phyloP scores from a whole-genome alignment of 805 yeast species.

The Wickerhamiella siamensis region DNA sequence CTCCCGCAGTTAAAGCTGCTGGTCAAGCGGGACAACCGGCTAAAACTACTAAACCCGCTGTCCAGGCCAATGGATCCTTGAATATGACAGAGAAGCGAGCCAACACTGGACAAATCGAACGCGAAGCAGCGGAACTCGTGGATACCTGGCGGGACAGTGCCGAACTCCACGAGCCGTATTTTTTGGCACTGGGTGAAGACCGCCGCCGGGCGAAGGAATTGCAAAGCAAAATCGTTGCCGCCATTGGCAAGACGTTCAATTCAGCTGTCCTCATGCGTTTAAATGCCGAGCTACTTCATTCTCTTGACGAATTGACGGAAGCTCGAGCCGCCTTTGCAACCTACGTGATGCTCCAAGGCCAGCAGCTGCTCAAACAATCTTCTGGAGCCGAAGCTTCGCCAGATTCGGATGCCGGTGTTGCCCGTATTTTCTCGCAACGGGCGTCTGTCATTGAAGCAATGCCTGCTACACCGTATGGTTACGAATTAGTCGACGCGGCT shows the following conservation, averaged over 20 bases:
- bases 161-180: not conserved
- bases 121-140: constrained; percentile 4
- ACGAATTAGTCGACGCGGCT: constrained; percentile 2
- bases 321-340: constrained; percentile 24
- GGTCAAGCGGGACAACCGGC: too few species aligned
- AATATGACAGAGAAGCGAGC: not conserved
- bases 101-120: constrained; percentile 1
- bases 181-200: not conserved
- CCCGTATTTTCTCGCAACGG: constrained; percentile 12
- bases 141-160: constrained; percentile 8
- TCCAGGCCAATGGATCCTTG: not conserved
- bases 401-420: constrained; percentile 14
- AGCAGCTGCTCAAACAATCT: constrained; percentile 14
- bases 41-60: not conserved
- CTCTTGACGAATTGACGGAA: constrained; percentile 20
- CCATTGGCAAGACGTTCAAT: constrained; percentile 21
- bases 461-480: constrained; percentile 10
- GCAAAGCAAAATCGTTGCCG: constrained; percentile 3
- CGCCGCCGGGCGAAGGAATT: constrained; percentile 2
- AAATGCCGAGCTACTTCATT: constrained; percentile 17
- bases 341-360: constrained; percentile 20
- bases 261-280: constrained; percentile 24
- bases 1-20: too few species aligned
- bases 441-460: constrained; percentile 10
- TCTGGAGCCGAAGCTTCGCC: constrained; percentile 18